A percentile compares a stretch with the other conserved stretches of the same genome.
phyloP scores from a whole-genome alignment of 1,284 basidiomycete species.

The Ustilago hordei region DNA sequence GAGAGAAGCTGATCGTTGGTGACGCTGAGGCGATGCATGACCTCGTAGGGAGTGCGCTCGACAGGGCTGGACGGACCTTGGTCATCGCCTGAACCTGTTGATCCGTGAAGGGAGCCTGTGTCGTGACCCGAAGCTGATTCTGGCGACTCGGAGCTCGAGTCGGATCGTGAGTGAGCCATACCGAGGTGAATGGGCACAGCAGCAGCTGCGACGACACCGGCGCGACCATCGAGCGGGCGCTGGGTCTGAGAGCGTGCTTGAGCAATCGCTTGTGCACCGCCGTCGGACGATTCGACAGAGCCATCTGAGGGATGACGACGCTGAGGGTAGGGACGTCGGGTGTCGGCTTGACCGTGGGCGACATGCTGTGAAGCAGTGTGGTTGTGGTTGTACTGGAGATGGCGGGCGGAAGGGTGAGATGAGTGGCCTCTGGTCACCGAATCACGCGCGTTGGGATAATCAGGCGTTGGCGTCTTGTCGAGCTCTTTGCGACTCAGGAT shows the following conservation, averaged over 20 bases:
- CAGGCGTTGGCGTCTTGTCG: conserved; percentile 62
- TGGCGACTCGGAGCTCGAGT: conserved; percentile 52
- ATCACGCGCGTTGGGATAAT: conserved; percentile 37
- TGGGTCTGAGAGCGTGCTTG: conserved; percentile 41
- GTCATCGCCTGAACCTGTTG: conserved; percentile 74
- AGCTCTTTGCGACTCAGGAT: conserved; percentile 30
- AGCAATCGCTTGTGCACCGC: conserved; percentile 31
- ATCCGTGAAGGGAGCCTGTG: conserved; percentile 75
- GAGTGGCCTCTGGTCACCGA: conserved; percentile 19
- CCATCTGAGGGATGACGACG: conserved; percentile 50
- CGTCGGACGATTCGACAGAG: conserved; percentile 40
- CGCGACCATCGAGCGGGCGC: conserved; percentile 38
- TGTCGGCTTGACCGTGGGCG: conserved; percentile 27
- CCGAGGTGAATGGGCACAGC: conserved; percentile 27
- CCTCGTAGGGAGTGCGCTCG: conserved; percentile 77
- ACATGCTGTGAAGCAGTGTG: conserved; percentile 5
- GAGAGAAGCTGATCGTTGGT: conserved; percentile 83
- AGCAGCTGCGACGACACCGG: conserved; percentile 25
- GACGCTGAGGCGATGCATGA: conserved; percentile 68
- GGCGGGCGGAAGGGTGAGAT: conserved; percentile 25
- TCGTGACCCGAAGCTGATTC: conserved; percentile 49
- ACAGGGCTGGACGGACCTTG: conserved; percentile 75
- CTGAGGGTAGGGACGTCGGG: conserved; percentile 26
- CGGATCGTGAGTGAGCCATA: conserved; percentile 41
- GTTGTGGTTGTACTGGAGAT: conserved; percentile 20